Conservation (phyloP, 208 protist species). For the Leishmania major region DNA sequence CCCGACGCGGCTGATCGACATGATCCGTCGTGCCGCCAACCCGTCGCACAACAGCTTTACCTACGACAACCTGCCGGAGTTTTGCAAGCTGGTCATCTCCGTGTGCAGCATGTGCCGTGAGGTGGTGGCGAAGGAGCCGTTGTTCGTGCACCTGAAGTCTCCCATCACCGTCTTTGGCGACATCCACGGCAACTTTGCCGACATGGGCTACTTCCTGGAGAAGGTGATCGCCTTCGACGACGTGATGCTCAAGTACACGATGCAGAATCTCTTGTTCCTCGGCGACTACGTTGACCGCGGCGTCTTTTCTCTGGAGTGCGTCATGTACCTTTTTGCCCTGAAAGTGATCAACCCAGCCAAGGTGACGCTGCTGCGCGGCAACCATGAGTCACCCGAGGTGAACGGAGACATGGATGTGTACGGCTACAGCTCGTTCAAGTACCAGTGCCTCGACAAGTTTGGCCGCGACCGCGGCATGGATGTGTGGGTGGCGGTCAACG, state of each 20-base stretch:
- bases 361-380: slow-evolving; percentile 93
- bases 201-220: slow-evolving; percentile 92
- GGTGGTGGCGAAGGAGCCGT: slow-evolving; percentile 85
- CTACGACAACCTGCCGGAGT: slow-evolving; percentile 85
- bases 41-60: slow-evolving; percentile 74
- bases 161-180: slow-evolving; percentile 93
- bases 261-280: slow-evolving; percentile 96
- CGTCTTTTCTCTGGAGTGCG: slow-evolving; percentile 85
- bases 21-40: slow-evolving; percentile 78
- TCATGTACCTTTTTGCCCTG: slow-evolving; percentile 89
- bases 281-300: slow-evolving; percentile 98
- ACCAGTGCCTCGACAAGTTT: slow-evolving; percentile 92
- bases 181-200: slow-evolving; percentile 94
- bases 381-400: slow-evolving; percentile 93
- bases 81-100: slow-evolving; percentile 87
- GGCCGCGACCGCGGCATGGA: slow-evolving; percentile 82
- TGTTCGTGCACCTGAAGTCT: slow-evolving; percentile 89
- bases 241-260: slow-evolving; percentile 92
- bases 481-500: slow-evolving; percentile 92
- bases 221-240: slow-evolving; percentile 90
- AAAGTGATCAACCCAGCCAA: slow-evolving; percentile 90
- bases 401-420: slow-evolving; percentile 94
- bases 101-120: slow-evolving; percentile 85
- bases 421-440: slow-evolving; percentile 92
- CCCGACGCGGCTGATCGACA: slow-evolving; percentile 85